These are phyloP conservation scores for Gossypium turneri DNA, from an alignment of 345 rosid genomes.

Conservation along the genomic window DNA sequence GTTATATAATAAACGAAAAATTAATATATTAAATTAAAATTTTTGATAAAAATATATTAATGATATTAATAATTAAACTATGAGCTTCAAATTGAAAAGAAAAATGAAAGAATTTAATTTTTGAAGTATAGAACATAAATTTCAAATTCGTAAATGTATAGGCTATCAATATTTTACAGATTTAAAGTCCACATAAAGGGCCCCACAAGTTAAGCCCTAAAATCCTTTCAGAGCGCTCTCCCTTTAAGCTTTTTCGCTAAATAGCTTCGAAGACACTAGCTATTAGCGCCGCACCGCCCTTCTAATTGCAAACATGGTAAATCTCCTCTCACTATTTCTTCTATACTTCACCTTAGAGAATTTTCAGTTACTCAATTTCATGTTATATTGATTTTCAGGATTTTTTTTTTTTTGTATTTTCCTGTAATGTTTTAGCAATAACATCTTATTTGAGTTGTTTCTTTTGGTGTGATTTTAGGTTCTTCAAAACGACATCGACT, in stretches of 20 bases:
- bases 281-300: neutral
- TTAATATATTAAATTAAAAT: too few relatives aligned
- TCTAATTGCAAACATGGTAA: neutral
- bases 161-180: too few relatives aligned
- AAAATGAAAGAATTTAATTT: too few relatives aligned
- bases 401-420: too few relatives aligned
- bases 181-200: neutral
- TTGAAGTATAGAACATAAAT: too few relatives aligned
- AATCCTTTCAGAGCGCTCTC: neutral
- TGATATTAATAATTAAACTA: too few relatives aligned
- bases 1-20: too few relatives aligned
- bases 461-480: neutral
- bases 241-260: neutral
- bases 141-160: too few relatives aligned
- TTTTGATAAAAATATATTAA: too few relatives aligned
- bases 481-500: neutral
- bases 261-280: neutral
- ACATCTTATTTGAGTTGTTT: neutral
- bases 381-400: neutral
- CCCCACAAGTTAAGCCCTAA: neutral
- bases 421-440: neutral
- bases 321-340: neutral
- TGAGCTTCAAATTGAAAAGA: too few relatives aligned
- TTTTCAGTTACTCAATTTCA: neutral
- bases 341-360: neutral